Evolutionary conservation across 306 rosid species (phyloP), one percentile per base, ranked within the genome.

Genomic region (Trifolium fragiferum): DNA sequence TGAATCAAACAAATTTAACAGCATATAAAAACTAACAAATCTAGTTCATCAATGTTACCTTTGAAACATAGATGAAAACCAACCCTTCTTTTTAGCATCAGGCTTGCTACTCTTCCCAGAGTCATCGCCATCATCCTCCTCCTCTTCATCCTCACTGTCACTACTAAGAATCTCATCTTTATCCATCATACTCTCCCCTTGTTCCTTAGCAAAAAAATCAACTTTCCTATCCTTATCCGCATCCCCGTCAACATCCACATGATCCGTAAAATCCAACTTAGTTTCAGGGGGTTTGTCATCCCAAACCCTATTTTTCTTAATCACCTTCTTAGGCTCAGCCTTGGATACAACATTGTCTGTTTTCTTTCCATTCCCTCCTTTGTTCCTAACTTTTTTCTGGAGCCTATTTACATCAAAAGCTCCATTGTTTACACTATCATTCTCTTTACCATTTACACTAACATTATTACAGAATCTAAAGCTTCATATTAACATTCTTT

Each of bases 381-480:
- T 91, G 14, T 79, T 47, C 86, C 82, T 89, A 85, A 90, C 91
- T 79, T 88, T 94, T 76, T 84, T 94, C 77, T 86, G 93, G 64
- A 91, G 99, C 89, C 80, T 94, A 92, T 85, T 88, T 87, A 94
- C 97, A 94, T 94, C 99, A 83, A 94, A 94, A 87, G 98, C 96
- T 83, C 97, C 95, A 60, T 68, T 32, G 78, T 91, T 86, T 77
- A 91, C 82, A 80, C 98, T 88, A 10, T 76, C 85, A 78, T 88
- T 88, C 79, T 86, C 96, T 84, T 87, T 87, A 68, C 89, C 89
- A 68, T 84, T 90, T 74, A 75, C 81, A 60, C 43, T 76, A 50
- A 27, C 66, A 61, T 19, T 73, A 58, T 41, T 47, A 59, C 23
- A n/a, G n/a, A n/a, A n/a, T n/a, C n/a, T n/a, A n/a, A n/a, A n/a